These are phyloP conservation scores for Hypoxylon sp. DNA, from an alignment of 2,329 filamentous ascomycete species.

Conservation along the genomic window DNA sequence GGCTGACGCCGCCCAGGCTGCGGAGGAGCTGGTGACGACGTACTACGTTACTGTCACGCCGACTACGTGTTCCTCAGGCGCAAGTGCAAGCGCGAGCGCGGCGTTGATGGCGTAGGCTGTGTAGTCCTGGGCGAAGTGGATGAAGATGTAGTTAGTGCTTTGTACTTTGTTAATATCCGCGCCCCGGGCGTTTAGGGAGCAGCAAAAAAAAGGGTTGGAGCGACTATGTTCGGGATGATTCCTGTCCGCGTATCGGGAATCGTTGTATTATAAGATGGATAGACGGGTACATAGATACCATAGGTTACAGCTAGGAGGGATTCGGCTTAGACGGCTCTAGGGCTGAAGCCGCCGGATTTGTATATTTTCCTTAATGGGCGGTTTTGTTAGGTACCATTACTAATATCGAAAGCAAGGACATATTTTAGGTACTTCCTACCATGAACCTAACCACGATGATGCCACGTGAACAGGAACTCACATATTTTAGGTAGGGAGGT, in stretches of 20 bases:
- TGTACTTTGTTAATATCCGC: not conserved
- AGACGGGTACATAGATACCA: slow-evolving; percentile 8
- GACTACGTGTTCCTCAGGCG: not conserved
- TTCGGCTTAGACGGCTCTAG: no score
- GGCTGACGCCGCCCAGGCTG: not conserved
- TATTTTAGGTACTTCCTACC: not conserved
- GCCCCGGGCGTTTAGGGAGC: not conserved
- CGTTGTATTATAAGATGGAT: slow-evolving; percentile 4
- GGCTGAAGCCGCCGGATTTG: not conserved
- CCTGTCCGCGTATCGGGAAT: not conserved
- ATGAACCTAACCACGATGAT: not conserved
- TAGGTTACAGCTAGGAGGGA: not conserved
- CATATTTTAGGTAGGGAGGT: no score
- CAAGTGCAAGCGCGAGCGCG: not conserved
- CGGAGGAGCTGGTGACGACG: not conserved
- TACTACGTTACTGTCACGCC: slow-evolving; percentile 22
- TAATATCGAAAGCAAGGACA: not conserved
- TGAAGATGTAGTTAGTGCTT: not conserved
- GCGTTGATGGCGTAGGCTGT: not conserved
- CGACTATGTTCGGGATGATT: not conserved
- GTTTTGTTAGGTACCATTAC: not conserved
- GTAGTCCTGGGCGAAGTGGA: not conserved
- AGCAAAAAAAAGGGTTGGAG: not conserved
- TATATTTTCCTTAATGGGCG: not conserved
- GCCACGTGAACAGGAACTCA: not conserved